Base-by-base conservation (phyloP, 2,329 filamentous ascomycete genomes). In the Colletotrichum tropicale region DNA sequence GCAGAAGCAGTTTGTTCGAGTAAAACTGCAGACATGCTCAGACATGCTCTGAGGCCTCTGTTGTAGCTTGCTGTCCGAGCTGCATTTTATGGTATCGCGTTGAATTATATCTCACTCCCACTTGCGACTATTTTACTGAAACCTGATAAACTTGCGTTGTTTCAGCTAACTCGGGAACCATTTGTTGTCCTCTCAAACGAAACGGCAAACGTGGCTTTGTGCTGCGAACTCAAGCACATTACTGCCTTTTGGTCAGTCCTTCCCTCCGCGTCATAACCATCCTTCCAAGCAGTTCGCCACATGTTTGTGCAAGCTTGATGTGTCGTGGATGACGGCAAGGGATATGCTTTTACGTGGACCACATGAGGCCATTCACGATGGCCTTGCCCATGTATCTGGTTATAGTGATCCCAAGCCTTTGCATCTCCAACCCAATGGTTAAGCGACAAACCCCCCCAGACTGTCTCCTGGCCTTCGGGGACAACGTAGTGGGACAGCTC, bases 151-250 rank as follows among this genome's bases (percentile, higher is more conserved):
- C 0, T 34, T 13, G 32, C 3, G 32, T 34, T 12, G 32, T 34
- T 34, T 34, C 32, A 34, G 32, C 32, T 34, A 13, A 13, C 32
- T 34, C 6, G 13, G 13, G 13, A 3, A 34, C 32, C 13, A 34
- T 1, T 34, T 0, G 12, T 34, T 34, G 12, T 7, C 32, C 32
- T 34, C 32, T 34, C 32, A 13, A 34, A 15, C 15, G 32, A 34
- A 4, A 34, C 6, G 3, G 36, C 55, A 18, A 28, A 58, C 1
- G 55, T 10, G n/a, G 55, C 24, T 58, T 58, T 28, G 55, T 58
- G 0, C 4, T 26, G 55, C 9, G 55, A 58, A 6, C 6, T 3
- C 0, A 58, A 26, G 55, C 9, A 58, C 21, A 6, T 6, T 1
- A 28, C 4, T 18, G 38, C 38, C 38, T 48, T 48, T 10, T 48